Evolutionary conservation across 2,329 filamentous ascomycete genomes (phyloP), one percentile per base, ranked within the genome.

Genomic region (Arachnopeziza araneosa): DNA sequence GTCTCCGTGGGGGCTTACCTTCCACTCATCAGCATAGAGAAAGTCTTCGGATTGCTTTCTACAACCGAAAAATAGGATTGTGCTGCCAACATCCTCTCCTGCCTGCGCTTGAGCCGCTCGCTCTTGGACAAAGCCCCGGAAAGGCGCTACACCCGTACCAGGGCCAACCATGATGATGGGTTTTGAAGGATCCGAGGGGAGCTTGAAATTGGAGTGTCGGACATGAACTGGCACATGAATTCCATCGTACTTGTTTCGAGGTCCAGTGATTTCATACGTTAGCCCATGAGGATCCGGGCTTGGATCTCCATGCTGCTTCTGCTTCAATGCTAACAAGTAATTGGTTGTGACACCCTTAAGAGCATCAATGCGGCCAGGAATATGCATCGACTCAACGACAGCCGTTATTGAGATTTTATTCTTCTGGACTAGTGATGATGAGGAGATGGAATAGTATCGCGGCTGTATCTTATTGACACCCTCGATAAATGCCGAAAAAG

Each of bases 381-480:
- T 83, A 61, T 84, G 77, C 68, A 92, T 83, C 14, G 88, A 91
- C 75, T 98, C 95, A 61, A 99, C 93, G 50, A 98, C 89, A 60
- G 93, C 93, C 19, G 95, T 99, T 70, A 99, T 89, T 62, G 95
- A 91, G 67, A 99, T 92, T 79, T 92, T 93, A 77, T 96, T 88
- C 73, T 95, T 93, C 73, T 99, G 93, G 19, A 96, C 93, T 9
- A 92, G 75, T 7, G 95, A 97, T 0, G 95, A 98, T 1, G 96
- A 99, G 1, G 95, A 99, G 75, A 99, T 99, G 55, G 96, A 99
- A 80, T 99, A 99, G 82, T 98, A 99, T 55, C 95, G 91, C 49
- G 95, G 93, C 76, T 99, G 95, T 60, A 99, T 86, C 80, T 97
- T 98, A 77, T 87, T 90, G 63, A 99, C 77, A 66, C 91, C 90